phyloP scores from a whole-genome alignment of 139 green algal genomes.

The Picochlorum sp. region DNA sequence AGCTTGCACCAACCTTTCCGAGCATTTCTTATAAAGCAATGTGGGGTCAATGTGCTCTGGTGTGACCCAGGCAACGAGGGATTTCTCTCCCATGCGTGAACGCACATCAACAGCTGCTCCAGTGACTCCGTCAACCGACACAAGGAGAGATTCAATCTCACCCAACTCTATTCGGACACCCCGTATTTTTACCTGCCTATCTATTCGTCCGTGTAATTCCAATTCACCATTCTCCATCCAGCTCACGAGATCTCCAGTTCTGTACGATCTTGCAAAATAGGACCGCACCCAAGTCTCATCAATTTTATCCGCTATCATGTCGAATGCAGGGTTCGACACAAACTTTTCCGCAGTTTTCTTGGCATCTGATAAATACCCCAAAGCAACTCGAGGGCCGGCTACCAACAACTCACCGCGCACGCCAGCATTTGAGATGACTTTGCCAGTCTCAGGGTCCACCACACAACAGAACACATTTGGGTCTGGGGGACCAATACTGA shows the following conservation, averaged over 20 bases:
- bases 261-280: constrained; percentile 11
- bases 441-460: constrained; percentile 12
- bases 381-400: constrained; percentile 26
- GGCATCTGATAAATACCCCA: constrained; percentile 16
- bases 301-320: background rate
- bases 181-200: constrained; percentile 42
- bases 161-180: constrained; percentile 51
- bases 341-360: constrained; percentile 29
- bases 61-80: constrained; percentile 16
- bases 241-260: constrained; percentile 35
- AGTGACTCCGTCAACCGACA: background rate
- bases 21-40: background rate
- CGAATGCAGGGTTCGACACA: constrained; percentile 16
- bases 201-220: constrained; percentile 35
- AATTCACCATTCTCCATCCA: constrained; percentile 29
- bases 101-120: background rate
- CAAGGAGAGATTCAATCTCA: constrained; percentile 38
- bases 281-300: background rate
- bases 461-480: constrained; percentile 35
- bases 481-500: constrained; percentile 27
- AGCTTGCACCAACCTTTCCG: background rate
- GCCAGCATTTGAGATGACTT: constrained; percentile 16
- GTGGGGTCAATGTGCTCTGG: background rate
- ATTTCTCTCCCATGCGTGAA: background rate
- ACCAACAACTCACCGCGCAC: constrained; percentile 40